Conservation (phyloP, 305 asterid species). For the Fraxinus floribunda region DNA sequence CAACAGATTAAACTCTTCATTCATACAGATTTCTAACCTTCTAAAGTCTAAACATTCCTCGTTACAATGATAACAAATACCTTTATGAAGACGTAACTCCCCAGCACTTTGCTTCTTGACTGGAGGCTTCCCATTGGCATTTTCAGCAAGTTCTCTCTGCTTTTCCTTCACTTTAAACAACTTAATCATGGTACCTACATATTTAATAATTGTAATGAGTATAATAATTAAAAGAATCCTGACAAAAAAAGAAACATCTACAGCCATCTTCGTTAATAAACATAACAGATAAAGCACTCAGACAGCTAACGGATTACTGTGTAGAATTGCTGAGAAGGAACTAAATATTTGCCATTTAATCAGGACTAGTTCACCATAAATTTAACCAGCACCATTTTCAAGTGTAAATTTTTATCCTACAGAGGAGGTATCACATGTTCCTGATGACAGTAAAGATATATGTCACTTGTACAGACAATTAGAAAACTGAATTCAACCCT, state of each 20-base stretch:
- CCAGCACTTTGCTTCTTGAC: conserved; percentile 97
- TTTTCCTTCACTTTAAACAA: conserved; percentile 90
- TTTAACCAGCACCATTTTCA: not conserved
- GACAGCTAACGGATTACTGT: not conserved
- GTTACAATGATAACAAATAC: conserved; percentile 32
- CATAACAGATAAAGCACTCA: conserved; percentile 6
- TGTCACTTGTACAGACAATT: not conserved
- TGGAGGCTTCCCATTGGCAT: conserved; percentile 70
- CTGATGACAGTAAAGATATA: not conserved
- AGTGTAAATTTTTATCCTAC: not conserved
- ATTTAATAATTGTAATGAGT: conserved; percentile 12
- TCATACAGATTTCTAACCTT: not conserved
- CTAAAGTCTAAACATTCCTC: conserved; percentile 1
- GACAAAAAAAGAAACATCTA: not conserved
- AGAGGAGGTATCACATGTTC: not conserved
- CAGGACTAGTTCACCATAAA: conserved; percentile 12
- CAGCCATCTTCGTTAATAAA: conserved; percentile 7
- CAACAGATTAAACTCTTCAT: conserved; percentile 2
- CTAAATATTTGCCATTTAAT: not conserved
- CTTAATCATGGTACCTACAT: conserved; percentile 73
- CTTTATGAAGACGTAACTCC: conserved; percentile 96
- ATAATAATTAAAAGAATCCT: conserved; percentile 1
- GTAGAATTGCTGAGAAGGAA: conserved; percentile 1
- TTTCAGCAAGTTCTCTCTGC: conserved; percentile 87
- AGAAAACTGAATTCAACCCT: not conserved